phyloP scores from a whole-genome alignment of 441 rosid genomes.

The Aquilaria agallochum region DNA sequence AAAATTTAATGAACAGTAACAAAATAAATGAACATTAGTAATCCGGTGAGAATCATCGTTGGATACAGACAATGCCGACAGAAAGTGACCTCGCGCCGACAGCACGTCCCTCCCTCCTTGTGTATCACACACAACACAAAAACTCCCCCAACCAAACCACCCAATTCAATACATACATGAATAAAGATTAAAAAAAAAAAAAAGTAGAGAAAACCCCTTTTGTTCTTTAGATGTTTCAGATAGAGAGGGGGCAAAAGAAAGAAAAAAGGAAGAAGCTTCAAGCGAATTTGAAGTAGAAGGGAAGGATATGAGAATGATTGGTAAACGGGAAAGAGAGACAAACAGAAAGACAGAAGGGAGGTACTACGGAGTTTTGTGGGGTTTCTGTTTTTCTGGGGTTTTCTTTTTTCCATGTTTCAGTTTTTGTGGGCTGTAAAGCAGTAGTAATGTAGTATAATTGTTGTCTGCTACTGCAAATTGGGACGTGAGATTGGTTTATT shows the following conservation, averaged over 20 bases:
- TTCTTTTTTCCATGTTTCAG: conserved; percentile 12
- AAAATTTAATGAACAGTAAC: neutral
- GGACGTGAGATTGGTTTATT: conserved; percentile 16
- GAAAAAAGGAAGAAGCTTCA: conserved; percentile 14
- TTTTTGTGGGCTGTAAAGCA: conserved; percentile 54
- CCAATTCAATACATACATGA: neutral
- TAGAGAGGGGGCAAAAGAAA: neutral
- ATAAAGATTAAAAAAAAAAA: neutral
- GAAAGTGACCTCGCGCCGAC: conserved; percentile 93
- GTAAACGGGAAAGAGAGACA: conserved; percentile 18
- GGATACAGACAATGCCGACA: conserved; percentile 93
- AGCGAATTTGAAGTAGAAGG: conserved; percentile 1
- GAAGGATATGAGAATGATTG: conserved; percentile 17
- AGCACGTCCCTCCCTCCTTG: conserved; percentile 26
- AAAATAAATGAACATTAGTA: conserved; percentile 20
- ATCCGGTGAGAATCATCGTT: conserved; percentile 42
- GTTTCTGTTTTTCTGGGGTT: neutral
- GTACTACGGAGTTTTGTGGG: neutral
- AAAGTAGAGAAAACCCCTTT: conserved; percentile 13
- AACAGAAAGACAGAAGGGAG: conserved; percentile 1
- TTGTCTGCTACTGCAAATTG: conserved; percentile 61
- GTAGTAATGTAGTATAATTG: conserved; percentile 15
- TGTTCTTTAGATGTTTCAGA: conserved; percentile 13
- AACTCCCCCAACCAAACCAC: conserved; percentile 31
- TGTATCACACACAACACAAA: conserved; percentile 12